These are phyloP conservation scores for Kuraishia ogatae DNA, from an alignment of 805 yeast genomes.

Conservation along the genomic window DNA sequence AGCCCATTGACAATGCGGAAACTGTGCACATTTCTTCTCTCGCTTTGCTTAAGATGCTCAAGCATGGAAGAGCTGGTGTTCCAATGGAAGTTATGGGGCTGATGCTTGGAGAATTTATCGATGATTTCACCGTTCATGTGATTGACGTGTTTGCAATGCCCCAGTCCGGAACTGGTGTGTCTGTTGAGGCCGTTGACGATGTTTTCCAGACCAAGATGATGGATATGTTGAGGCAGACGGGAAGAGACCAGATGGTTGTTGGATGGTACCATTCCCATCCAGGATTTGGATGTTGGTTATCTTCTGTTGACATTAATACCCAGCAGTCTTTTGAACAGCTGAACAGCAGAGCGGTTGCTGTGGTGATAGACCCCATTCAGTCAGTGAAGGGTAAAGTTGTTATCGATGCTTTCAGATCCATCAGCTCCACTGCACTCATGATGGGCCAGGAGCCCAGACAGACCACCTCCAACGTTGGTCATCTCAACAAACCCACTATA, in stretches of 20 bases:
- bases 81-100: slow-evolving; percentile 89
- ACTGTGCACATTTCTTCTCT: slow-evolving; percentile 94
- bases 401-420: slow-evolving; percentile 94
- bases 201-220: slow-evolving; percentile 98
- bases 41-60: slow-evolving; percentile 92
- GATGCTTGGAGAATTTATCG: slow-evolving; percentile 97
- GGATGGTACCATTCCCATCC: slow-evolving; percentile 99
- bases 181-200: slow-evolving; percentile 98
- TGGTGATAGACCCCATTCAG: slow-evolving; percentile 96
- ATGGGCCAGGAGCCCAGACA: slow-evolving; percentile 98
- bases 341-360: slow-evolving; percentile 95
- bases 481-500: slow-evolving; percentile 90
- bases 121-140: slow-evolving; percentile 94
- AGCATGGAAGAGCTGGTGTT: slow-evolving; percentile 90
- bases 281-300: slow-evolving; percentile 99
- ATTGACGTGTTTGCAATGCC: slow-evolving; percentile 99
- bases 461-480: slow-evolving; percentile 92
- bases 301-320: slow-evolving; percentile 94
- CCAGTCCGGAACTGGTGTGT: slow-evolving; percentile 92
- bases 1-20: slow-evolving; percentile 89
- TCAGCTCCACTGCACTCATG: slow-evolving; percentile 81
- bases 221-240: slow-evolving; percentile 98
- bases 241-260: slow-evolving; percentile 98
- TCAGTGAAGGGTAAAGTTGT: slow-evolving; percentile 98
- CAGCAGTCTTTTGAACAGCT: slow-evolving; percentile 97